Base-by-base conservation (phyloP, 1,284 basidiomycete species). In the Cryptococcus sp. region DNA sequence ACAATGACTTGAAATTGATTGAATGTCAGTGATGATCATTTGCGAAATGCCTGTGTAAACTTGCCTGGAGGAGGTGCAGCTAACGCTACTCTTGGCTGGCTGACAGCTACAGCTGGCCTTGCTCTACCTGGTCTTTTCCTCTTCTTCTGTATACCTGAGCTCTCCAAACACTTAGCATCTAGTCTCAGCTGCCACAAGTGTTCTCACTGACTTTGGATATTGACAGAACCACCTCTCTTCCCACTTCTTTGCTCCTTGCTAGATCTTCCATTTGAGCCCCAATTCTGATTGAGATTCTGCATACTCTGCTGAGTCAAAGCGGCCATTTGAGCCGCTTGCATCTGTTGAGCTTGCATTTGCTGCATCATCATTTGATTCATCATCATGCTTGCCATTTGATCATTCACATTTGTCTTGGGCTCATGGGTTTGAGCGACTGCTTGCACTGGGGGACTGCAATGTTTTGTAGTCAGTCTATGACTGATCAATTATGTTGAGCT, bases 351-450 rank as follows among this genome's bases (percentile, higher is more conserved):
- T 47, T 62, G 56, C 70, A 69, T 67, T 43, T 72, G 70, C 57
- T 71, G 70, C 57, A 62, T 63, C 70, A 69, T 67, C 69, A 72
- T 70, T 53, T 68, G 64, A 25, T 64, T 67, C 69, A 72, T 68
- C 70, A 72, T 72, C 60, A 69, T 63, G 64, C 68, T 64, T 42
- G 67, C 66, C 67, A 72, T 70, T 25, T 62, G 43, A 30, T 70
- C 66, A 30, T 58, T 57, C 8, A 58, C 38, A 38, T 54, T 58
- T 8, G 27, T 22, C 17, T 30, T 54, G 10, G 52, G 16, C 15
- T 56, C 50, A 25, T 39, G 25, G 30, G 39, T 25, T 50, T 58
- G 58, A 15, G 45, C 48, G 3, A 63, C 45, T 25, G 62, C 52
- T 49, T 64, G 60, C 10, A 62, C 53, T 27, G 47, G 54, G 16